Evolutionary conservation across 2,329 filamentous ascomycete species (phyloP), one percentile per base, ranked within the genome.

Genomic region (Chaetomium sp.): DNA sequence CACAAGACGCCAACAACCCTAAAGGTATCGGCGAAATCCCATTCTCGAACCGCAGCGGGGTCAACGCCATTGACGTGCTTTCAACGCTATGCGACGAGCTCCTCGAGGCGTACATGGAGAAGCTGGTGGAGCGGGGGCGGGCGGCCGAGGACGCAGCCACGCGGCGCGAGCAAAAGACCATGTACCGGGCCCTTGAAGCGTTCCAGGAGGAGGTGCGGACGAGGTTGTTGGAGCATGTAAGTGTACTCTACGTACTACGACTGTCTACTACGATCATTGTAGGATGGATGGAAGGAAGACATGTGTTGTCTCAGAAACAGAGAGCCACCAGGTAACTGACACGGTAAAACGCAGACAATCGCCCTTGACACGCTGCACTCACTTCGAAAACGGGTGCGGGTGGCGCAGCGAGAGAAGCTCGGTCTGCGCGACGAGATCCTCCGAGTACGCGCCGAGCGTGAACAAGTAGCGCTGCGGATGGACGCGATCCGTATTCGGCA

Each of bases 51-150:
- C 74, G 76, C 12, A 69, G 72, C 27, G 80, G 80, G 46, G 82
- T 85, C 61, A 87, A 82, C 48, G 75, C 79, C 0, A 72, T 86
- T 2, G 84, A 87, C 61, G 82, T 86, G 1, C 72, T 87, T 40
- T 74, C 78, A 5, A 78, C 84, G 59, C 74, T 85, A 11, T 86
- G 80, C 64, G 77, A 82, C 37, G 82, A 86, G 63, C 74, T 85
- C 36, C 72, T 85, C 19, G 74, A 74, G n/a, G 69, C 73, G 2
- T 77, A 73, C 11, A 65, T 85, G 36, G 70, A 71, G 1, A 75
- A 75, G 48, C 66, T 84, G 1, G 70, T 76, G 44, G 73, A 78
- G 36, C 69, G 73, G 8, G 68, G 67, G 0, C 66, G 62, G 4
- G 74, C 74, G 1, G 74, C 76, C 6, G 69, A 73, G 32, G 74